Conservation (phyloP, 305 asterid genomes). For the Solanum hybrid region DNA sequence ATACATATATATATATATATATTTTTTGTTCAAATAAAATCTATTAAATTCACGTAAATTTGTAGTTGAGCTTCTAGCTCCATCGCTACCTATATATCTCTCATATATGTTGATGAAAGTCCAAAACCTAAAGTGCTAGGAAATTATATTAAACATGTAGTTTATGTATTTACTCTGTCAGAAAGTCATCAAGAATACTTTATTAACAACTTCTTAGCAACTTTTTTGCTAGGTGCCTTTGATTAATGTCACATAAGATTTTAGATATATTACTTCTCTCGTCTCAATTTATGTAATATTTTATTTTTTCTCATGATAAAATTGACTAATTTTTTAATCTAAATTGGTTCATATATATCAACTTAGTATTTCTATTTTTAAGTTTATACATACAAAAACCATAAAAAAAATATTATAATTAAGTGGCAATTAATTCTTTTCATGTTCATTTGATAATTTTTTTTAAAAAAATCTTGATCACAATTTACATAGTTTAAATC, state of each 20-base stretch:
- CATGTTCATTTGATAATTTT: background rate
- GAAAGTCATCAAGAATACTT: background rate
- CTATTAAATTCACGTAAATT: background rate
- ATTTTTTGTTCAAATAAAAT: background rate
- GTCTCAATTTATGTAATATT: background rate
- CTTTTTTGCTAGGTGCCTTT: background rate
- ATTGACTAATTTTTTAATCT: background rate
- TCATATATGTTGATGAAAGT: background rate
- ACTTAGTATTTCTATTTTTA: background rate
- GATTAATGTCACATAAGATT: background rate
- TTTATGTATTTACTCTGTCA: background rate
- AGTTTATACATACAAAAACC: background rate
- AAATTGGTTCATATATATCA: background rate
- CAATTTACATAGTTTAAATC: background rate
- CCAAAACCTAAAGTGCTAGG: background rate
- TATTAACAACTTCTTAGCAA: background rate
- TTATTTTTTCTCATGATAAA: background rate
- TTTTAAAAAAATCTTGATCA: background rate
- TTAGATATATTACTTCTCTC: background rate
- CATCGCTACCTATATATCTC: background rate
- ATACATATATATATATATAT: background rate
- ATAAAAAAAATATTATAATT: background rate
- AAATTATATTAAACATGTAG: background rate
- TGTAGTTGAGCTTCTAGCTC: rapidly evolving
- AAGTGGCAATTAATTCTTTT: background rate